Conservation (phyloP, 2,329 filamentous ascomycete species). For the Annulohypoxylon truncatum region DNA sequence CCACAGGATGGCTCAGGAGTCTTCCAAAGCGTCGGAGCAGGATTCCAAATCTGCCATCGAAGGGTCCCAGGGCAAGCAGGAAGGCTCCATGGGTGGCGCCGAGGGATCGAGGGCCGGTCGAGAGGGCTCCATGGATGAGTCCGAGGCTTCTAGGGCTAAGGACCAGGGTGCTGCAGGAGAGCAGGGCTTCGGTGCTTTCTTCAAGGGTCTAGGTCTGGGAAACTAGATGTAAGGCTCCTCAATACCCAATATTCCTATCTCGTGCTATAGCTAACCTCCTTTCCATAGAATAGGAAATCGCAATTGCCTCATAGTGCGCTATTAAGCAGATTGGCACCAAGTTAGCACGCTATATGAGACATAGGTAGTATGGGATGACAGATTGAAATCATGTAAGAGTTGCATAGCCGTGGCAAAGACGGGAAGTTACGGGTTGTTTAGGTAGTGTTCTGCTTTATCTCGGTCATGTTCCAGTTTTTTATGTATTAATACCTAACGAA, state of each 20-base stretch:
- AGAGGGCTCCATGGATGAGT: conserved; percentile 2
- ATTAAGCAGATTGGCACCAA: not conserved
- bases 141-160: conserved; percentile 10
- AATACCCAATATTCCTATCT: not conserved
- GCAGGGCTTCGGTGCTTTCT: conserved; percentile 10
- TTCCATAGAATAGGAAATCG: not conserved
- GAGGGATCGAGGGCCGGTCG: conserved; percentile 11
- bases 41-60: not conserved
- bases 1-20: not conserved
- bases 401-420: not conserved
- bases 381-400: conserved; percentile 3
- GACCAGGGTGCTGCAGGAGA: conserved; percentile 1
- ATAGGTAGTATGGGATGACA: not conserved
- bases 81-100: conserved; percentile 1
- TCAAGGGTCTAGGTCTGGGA: conserved; percentile 13
- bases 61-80: conserved; percentile 10
- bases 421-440: not conserved
- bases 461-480: not conserved
- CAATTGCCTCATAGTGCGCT: too few species aligned
- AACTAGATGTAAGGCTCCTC: conserved; percentile 8
- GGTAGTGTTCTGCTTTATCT: not conserved
- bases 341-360: not conserved
- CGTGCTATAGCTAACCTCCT: not conserved
- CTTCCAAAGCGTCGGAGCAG: not conserved
- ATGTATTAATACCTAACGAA: conserved; percentile 1